phyloP scores from a whole-genome alignment of 2,329 filamentous ascomycete species.

The Trichoderma semiorbis region DNA sequence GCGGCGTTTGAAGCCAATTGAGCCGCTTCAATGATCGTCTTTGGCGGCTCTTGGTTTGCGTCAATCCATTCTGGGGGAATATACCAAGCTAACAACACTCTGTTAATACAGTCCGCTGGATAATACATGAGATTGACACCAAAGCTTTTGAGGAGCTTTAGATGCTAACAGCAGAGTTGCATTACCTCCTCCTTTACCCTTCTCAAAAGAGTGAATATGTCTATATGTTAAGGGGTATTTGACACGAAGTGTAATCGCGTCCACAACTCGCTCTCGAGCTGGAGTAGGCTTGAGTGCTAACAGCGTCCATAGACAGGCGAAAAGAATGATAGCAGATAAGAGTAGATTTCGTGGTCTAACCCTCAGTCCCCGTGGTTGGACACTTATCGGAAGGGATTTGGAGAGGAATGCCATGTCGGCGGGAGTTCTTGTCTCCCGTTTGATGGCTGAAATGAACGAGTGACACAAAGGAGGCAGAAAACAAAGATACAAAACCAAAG shows the following conservation, averaged over 20 bases:
- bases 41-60: constrained; percentile 13
- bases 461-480: neutral
- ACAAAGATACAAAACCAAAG: neutral
- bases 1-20: constrained; percentile 20
- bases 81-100: constrained; percentile 22
- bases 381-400: neutral
- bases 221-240: constrained; percentile 22
- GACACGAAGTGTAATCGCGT: neutral
- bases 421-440: neutral
- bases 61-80: constrained; percentile 24
- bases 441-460: neutral
- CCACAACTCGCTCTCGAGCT: neutral
- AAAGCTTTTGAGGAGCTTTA: neutral
- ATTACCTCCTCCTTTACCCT: constrained; percentile 23
- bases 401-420: neutral
- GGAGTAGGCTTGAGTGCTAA: neutral
- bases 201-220: constrained; percentile 21
- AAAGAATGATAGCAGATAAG: neutral
- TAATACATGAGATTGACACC: neutral
- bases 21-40: constrained; percentile 24
- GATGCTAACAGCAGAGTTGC: no score
- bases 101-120: neutral
- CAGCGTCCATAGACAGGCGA: neutral
- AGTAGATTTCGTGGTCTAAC: neutral
- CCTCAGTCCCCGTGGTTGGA: neutral